Evolutionary conservation across 1,284 basidiomycete species (phyloP).

Genomic region (Austropuccinia psidii): DNA sequence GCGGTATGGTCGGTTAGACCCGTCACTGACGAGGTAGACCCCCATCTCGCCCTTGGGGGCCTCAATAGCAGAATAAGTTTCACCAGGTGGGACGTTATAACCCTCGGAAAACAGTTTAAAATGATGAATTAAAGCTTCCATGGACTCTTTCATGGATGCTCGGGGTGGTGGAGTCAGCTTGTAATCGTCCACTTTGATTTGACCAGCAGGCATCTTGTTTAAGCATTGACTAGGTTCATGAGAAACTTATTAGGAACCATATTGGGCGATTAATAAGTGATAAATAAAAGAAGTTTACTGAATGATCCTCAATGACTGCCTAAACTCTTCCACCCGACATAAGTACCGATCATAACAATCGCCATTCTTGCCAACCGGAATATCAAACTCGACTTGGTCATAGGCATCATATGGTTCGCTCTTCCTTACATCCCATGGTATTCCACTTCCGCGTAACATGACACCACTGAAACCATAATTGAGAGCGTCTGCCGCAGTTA

Average conservation of each 20-base stretch:
- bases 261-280: neutral
- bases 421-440: conserved; percentile 58
- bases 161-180: conserved; percentile 96
- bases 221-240: conserved; percentile 59
- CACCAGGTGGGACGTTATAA: conserved; percentile 91
- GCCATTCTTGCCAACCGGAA: conserved; percentile 91
- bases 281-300: conserved; percentile 53
- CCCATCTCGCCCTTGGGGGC: conserved; percentile 99
- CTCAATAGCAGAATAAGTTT: conserved; percentile 96
- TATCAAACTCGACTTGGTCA: conserved; percentile 93
- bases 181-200: conserved; percentile 91
- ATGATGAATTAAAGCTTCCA: conserved; percentile 78
- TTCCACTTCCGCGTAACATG: conserved; percentile 88
- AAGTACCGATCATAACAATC: conserved; percentile 94
- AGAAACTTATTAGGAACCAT: neutral
- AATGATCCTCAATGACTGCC: conserved; percentile 86
- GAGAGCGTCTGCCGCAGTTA: conserved; percentile 84
- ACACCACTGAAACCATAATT: conserved; percentile 94
- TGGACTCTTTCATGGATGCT: conserved; percentile 97
- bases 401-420: conserved; percentile 93
- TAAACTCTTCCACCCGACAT: conserved; percentile 96
- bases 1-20: conserved; percentile 81
- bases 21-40: conserved; percentile 87
- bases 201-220: conserved; percentile 94
- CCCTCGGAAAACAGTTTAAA: conserved; percentile 96